Evolutionary conservation across 305 asterid species (phyloP), one percentile per base, ranked within the genome.

Genomic region (Solanum hybrid): DNA sequence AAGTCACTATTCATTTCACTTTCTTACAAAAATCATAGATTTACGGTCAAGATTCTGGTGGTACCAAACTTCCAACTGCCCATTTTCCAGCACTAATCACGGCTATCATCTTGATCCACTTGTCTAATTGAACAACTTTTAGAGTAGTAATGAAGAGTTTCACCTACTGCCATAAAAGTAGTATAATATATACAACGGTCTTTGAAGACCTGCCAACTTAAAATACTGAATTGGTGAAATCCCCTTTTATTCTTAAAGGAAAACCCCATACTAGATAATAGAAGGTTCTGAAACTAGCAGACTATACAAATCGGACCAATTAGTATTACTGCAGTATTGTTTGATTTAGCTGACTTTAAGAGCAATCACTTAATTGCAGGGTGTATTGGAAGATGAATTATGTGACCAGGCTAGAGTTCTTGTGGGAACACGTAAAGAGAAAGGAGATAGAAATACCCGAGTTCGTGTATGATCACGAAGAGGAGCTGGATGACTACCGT

Each of bases 401-500:
- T 11, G 93, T 94, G 14, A 92, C 87, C 77, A 93, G 97, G 81
- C 27, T 96, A 94, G 97, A 95, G 27, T 93, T 93, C 26, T 73
- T 96, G 93, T 95, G 98, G 98, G 93, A 93, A 32, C 88, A 92
- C 32, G 90, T 97, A 34, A 91, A 94, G 91, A 89, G 97, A 91
- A 94, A 92, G 79, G 96, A 91, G 80, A 86, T 95, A 3, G 95
- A 96, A 92, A 91, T 97, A 77, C 99, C 99, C 32, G 98, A 95
- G 75, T 95, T 96, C 13, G 99, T 97, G 88, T 91, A 92, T 89
- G 98, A 95, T 35, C 93, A 93, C 24, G 99, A 97, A n/a, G 96
- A 95, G 37, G 95, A 94, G 80, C 89, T 96, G 90, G 87, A 82
- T 82, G 99, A 96, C 91, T 87, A 86, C 32, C 91, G 95, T 6